A percentile compares a stretch with the other conserved stretches of the same genome.
phyloP scores from a whole-genome alignment of 768 basidiomycete species.

The Boletus vinaceobasis region DNA sequence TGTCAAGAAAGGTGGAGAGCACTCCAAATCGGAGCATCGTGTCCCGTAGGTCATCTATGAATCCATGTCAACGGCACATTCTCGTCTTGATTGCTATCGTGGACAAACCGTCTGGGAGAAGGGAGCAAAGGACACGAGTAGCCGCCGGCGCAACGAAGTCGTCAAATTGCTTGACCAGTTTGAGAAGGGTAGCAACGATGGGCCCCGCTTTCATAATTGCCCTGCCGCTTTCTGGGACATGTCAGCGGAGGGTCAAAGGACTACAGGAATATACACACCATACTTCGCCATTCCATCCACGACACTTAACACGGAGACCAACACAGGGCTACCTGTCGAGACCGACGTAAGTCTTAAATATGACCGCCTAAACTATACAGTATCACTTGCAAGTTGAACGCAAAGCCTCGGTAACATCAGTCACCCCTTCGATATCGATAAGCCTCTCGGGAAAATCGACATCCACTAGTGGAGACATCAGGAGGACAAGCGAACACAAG shows the following conservation, averaged over 20 bases:
- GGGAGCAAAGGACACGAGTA: conserved; percentile 20
- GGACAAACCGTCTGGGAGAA: conserved; percentile 22
- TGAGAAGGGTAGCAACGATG: conserved; percentile 16
- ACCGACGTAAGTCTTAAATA: not conserved
- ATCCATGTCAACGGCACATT: not conserved
- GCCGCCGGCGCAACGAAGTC: conserved; percentile 31
- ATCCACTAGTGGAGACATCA: conserved; percentile 10
- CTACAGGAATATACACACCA: not conserved
- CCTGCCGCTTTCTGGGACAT: conserved; percentile 3
- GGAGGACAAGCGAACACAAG: not conserved
- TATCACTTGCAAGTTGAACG: conserved; percentile 15
- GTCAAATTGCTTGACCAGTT: conserved; percentile 19
- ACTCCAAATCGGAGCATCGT: conserved; percentile 16
- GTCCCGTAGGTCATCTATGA: conserved; percentile 17
- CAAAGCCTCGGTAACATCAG: conserved; percentile 16
- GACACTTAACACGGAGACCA: conserved; percentile 23
- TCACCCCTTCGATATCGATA: conserved; percentile 15
- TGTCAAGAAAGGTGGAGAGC: conserved; percentile 16
- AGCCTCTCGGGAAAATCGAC: conserved; percentile 7
- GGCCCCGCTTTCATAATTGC: conserved; percentile 1
- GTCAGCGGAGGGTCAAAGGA: not conserved
- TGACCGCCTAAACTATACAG: not conserved
- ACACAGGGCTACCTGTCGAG: conserved; percentile 14
- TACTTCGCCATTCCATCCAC: conserved; percentile 15
- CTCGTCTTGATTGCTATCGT: not conserved